A percentile compares a stretch with the other conserved stretches of the same genome.
These are phyloP conservation scores for Alnus rubra DNA, from an alignment of 306 rosid species.

Conservation along the genomic window DNA sequence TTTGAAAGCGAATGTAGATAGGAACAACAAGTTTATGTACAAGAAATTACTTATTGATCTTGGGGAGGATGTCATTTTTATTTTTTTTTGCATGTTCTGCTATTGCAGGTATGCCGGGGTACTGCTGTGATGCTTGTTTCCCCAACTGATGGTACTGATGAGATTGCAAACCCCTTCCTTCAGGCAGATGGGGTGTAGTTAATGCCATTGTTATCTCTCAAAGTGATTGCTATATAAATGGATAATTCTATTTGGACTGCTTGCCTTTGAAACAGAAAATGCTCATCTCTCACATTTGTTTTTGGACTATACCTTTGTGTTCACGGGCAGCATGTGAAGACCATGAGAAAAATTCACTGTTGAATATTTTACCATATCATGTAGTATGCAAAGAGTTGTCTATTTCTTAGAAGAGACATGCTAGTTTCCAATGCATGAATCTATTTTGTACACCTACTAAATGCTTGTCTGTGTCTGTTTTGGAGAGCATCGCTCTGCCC, in stretches of 20 bases:
- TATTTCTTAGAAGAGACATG: not conserved
- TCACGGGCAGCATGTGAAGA: not conserved
- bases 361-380: not conserved
- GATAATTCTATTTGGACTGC: not conserved
- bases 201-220: not conserved
- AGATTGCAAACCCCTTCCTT: conserved; percentile 23
- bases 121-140: conserved; percentile 27
- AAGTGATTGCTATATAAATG: not conserved
- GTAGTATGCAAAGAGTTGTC: not conserved
- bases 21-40: not conserved
- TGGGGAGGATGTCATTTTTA: not conserved
- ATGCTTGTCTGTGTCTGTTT: not conserved
- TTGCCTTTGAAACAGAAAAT: not conserved
- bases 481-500: not conserved
- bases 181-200: conserved; percentile 15
- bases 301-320: not conserved
- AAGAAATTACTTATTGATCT: not conserved
- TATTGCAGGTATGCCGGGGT: conserved; percentile 14
- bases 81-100: not conserved
- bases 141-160: conserved; percentile 30
- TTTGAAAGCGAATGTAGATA: not conserved
- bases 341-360: too few species aligned
- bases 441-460: not conserved
- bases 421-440: not conserved
- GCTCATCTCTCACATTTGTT: not conserved